Percentiles rank a stretch among this genome's conserved stretches.
Conservation (phyloP, 768 basidiomycete genomes). For the Collybia sp. region DNA sequence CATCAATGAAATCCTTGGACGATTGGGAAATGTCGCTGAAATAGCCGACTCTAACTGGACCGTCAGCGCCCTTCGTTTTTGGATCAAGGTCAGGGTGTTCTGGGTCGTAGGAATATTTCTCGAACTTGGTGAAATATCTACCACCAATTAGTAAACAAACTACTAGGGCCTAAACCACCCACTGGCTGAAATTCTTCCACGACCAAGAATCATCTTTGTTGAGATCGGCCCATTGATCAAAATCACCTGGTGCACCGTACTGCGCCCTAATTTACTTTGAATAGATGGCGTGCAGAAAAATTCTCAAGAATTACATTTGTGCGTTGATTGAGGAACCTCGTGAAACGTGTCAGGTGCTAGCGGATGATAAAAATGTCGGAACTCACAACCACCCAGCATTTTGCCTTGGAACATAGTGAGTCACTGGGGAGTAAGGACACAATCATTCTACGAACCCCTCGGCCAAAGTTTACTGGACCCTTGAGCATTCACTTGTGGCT, state of each 20-base stretch:
- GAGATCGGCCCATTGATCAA: constrained; percentile 58
- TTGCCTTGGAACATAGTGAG: constrained; percentile 34
- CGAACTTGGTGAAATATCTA: constrained; percentile 65
- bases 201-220: constrained; percentile 55
- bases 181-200: constrained; percentile 52
- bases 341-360: not conserved
- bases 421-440: not conserved
- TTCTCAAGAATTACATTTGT: constrained; percentile 28
- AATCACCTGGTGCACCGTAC: constrained; percentile 63
- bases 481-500: constrained; percentile 46
- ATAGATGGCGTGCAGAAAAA: not conserved
- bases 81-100: constrained; percentile 42
- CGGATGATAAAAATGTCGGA: not conserved
- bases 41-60: constrained; percentile 53
- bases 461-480: constrained; percentile 56
- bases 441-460: constrained; percentile 38
- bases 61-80: constrained; percentile 38
- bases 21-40: constrained; percentile 33
- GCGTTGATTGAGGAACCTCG: constrained; percentile 68
- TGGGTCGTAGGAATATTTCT: constrained; percentile 44
- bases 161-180: too few species aligned
- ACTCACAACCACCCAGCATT: constrained; percentile 70
- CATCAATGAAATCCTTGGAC: constrained; percentile 43
- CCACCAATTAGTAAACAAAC: constrained; percentile 4
- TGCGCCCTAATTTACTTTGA: constrained; percentile 39